Evolutionary conservation across 495 filamentous ascomycete species (phyloP).

Genomic region (Neurospora sp.): DNA sequence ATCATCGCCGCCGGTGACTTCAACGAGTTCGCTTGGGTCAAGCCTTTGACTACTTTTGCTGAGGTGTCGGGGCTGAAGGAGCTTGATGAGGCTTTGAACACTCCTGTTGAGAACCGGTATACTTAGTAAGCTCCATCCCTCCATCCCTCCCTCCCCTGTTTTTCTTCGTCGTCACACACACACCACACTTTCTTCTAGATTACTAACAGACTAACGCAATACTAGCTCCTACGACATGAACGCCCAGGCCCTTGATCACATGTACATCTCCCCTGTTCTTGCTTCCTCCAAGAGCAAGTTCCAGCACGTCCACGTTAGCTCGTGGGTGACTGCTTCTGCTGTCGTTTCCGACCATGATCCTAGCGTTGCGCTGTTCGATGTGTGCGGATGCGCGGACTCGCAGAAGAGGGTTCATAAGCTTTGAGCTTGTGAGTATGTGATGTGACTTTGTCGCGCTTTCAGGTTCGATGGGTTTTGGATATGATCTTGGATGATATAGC

Average conservation of each 20-base stretch:
- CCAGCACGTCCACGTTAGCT: slow-evolving; percentile 54
- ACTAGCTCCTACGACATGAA: slow-evolving; percentile 21
- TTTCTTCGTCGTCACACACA: background rate
- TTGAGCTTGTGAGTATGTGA: background rate
- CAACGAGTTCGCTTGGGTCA: slow-evolving; percentile 52
- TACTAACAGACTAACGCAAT: slow-evolving; percentile 7
- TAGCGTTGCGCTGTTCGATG: slow-evolving; percentile 41
- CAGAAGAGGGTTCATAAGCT: background rate
- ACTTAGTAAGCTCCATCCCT: slow-evolving; percentile 30
- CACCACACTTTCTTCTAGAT: background rate
- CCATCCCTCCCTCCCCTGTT: background rate
- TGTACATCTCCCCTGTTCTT: slow-evolving; percentile 41
- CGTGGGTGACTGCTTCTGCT: slow-evolving; percentile 41
- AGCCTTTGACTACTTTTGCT: slow-evolving; percentile 37
- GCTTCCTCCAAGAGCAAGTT: slow-evolving; percentile 21
- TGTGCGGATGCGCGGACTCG: slow-evolving; percentile 28
- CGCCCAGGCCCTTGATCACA: slow-evolving; percentile 49
- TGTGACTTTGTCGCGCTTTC: background rate
- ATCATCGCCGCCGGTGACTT: slow-evolving; percentile 48
- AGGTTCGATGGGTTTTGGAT: background rate
- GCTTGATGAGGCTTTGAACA: slow-evolving; percentile 39
- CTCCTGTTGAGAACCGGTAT: slow-evolving; percentile 43
- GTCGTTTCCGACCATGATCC: slow-evolving; percentile 51
- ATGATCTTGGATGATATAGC: background rate
- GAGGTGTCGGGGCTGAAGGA: slow-evolving; percentile 36